Percentiles rank a stretch among this genome's conserved stretches.
Conservation (phyloP, 2,329 filamentous ascomycete genomes). For the Pyrenochaeta sp. region DNA sequence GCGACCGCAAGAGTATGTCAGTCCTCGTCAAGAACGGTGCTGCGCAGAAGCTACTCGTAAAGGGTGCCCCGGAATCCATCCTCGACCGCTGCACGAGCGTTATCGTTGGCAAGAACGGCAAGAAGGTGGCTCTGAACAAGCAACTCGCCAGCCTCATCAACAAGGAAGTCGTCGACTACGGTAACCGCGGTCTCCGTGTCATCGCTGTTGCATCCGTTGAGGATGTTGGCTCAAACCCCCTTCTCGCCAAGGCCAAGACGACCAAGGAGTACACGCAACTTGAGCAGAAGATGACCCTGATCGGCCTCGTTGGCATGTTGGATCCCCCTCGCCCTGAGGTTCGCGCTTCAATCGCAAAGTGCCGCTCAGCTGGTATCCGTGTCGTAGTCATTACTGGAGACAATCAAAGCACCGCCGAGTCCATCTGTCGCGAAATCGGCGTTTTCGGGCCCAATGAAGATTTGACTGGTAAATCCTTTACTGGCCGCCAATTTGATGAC, state of each 20-base stretch:
- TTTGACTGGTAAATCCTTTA: constrained; percentile 90
- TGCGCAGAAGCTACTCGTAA: constrained; percentile 85
- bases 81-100: constrained; percentile 89
- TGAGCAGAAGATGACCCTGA: constrained; percentile 92
- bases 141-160: constrained; percentile 75
- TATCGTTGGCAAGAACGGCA: constrained; percentile 79
- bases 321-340: constrained; percentile 96
- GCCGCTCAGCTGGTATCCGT: constrained; percentile 90
- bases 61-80: constrained; percentile 94
- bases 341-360: constrained; percentile 82
- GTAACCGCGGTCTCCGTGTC: constrained; percentile 89
- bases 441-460: constrained; percentile 86
- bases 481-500: constrained; percentile 92
- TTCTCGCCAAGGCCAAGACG: constrained; percentile 78
- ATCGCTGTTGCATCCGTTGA: constrained; percentile 91
- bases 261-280: constrained; percentile 84
- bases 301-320: constrained; percentile 95
- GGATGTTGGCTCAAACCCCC: constrained; percentile 73
- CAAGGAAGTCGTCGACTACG: constrained; percentile 86
- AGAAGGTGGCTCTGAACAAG: constrained; percentile 75
- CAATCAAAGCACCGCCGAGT: constrained; percentile 96
- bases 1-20: constrained; percentile 99
- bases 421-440: constrained; percentile 96
- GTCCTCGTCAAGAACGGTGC: constrained; percentile 79
- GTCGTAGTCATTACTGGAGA: constrained; percentile 98